phyloP scores from a whole-genome alignment of 2,329 filamentous ascomycete species.

The Xylariaceae sp. region DNA sequence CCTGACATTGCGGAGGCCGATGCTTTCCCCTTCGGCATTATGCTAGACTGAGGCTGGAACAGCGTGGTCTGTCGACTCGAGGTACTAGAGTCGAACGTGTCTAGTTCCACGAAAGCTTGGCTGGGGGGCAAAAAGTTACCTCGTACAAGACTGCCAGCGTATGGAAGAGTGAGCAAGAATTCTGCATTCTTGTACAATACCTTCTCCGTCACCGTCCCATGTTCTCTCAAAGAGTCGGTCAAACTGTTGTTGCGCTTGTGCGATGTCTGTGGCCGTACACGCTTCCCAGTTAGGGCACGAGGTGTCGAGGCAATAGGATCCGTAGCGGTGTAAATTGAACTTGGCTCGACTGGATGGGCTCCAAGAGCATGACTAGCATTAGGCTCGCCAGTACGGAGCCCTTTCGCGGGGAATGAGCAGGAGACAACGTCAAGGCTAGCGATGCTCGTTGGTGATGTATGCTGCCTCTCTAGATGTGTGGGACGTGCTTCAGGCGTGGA shows the following conservation, averaged over 20 bases:
- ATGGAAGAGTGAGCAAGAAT: constrained; percentile 58
- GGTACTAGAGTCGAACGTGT: constrained; percentile 46
- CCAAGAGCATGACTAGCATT: constrained; percentile 40
- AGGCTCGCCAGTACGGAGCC: constrained; percentile 34
- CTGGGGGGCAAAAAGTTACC: constrained; percentile 80
- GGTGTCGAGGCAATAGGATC: constrained; percentile 56
- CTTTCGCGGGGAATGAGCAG: constrained; percentile 58
- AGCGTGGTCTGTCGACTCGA: constrained; percentile 51
- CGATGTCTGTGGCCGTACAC: constrained; percentile 50
- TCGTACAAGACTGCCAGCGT: constrained; percentile 79
- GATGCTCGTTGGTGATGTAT: constrained; percentile 52
- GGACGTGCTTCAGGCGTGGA: constrained; percentile 40
- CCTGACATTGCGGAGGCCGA: constrained; percentile 56
- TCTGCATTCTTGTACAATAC: constrained; percentile 51
- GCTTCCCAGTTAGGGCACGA: constrained; percentile 53
- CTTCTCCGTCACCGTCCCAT: constrained; percentile 43
- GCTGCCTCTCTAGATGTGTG: constrained; percentile 29
- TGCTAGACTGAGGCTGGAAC: constrained; percentile 37
- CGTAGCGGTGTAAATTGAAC: constrained; percentile 39
- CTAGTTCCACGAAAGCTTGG: constrained; percentile 72
- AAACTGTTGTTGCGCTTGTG: constrained; percentile 88
- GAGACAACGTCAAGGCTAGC: constrained; percentile 58
- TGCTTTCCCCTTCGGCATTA: constrained; percentile 39
- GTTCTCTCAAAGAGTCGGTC: constrained; percentile 77
- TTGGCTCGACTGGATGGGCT: constrained; percentile 54